phyloP scores from a whole-genome alignment of 2,329 filamentous ascomycete species.

The Fusarium heterosporum region DNA sequence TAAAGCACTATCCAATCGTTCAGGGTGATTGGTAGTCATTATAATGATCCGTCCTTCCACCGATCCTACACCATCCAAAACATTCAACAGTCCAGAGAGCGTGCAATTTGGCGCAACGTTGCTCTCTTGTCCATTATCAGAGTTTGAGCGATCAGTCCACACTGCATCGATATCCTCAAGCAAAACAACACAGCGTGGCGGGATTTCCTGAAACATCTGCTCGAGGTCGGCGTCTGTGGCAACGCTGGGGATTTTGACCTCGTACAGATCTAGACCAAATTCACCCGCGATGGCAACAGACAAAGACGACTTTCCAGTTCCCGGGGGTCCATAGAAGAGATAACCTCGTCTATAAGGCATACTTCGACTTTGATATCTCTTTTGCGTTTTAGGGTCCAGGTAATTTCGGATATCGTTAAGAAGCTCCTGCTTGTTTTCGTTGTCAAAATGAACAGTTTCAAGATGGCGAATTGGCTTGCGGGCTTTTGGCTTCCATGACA shows the following conservation, averaged over 20 bases:
- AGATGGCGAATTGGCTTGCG: slow-evolving; percentile 62
- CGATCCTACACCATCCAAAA: slow-evolving; percentile 76
- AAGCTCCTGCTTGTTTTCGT: slow-evolving; percentile 59
- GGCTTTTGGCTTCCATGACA: slow-evolving; percentile 62
- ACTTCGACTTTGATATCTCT: slow-evolving; percentile 71
- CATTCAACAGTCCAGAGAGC: slow-evolving; percentile 75
- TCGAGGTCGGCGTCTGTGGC: slow-evolving; percentile 62
- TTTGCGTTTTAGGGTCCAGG: slow-evolving; percentile 59
- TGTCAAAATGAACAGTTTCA: slow-evolving; percentile 64
- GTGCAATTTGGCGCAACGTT: slow-evolving; percentile 54
- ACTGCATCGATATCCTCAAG: slow-evolving; percentile 67
- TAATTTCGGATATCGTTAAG: slow-evolving; percentile 65
- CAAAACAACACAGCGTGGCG: slow-evolving; percentile 64
- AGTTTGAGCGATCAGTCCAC: slow-evolving; percentile 46
- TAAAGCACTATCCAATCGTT: slow-evolving; percentile 73
- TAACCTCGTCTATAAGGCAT: slow-evolving; percentile 63
- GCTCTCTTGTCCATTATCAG: slow-evolving; percentile 34
- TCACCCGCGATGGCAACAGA: slow-evolving; percentile 65
- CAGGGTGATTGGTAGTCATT: slow-evolving; percentile 78
- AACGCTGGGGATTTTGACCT: slow-evolving; percentile 62
- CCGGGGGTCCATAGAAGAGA: slow-evolving; percentile 72
- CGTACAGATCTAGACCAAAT: slow-evolving; percentile 63
- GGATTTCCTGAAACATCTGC: slow-evolving; percentile 65
- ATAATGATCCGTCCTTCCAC: slow-evolving; percentile 77
- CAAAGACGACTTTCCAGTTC: slow-evolving; percentile 69